Base-by-base conservation (phyloP, 805 yeast species). In the Citeromyces nyonsensis region DNA sequence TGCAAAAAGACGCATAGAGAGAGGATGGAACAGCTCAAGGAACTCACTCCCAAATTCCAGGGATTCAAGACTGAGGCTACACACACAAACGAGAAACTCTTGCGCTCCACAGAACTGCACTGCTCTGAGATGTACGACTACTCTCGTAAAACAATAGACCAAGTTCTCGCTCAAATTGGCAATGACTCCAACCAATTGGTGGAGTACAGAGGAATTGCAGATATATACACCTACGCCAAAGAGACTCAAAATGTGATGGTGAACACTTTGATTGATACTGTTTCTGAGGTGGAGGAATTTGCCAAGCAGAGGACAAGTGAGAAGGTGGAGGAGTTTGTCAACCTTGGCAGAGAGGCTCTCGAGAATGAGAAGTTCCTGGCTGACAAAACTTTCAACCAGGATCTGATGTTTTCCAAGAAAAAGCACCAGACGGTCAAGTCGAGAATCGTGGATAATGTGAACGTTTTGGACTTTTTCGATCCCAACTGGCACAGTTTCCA, bases 331-430 rank as follows among this genome's bases (percentile, higher is more conserved):
- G 61, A 66, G 24, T 73, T 91, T 36, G 71, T 72, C 35, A 39
- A 51, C 5, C 41, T 76, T 12, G 97, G 95, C 0, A 60, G 65
- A 31, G 56, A 56, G 3, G 66, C 69, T n/a, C 57, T 85, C 29
- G 83, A 83, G 6, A 67, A 69, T 22, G 77, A 71, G 20, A 27
- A 27, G 6, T 66, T 66, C 39, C 57, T 72, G 32, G 57, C 68
- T 18, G 77, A 73, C 33, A 69, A 73, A 33, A 63, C 63, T 6
- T 83, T 83, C 49, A 67, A 77, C 36, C 66, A 79, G 7, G 74
- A 72, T 20, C 65, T 79, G 26, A 91, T 91, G 97, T 88, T 85
- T 45, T 70, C 84, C 2, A 27, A 20, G 22, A 72, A 84, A 41
- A 64, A 65, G 36, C 68, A 64, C 26, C 95, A 91, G 44, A 51